Percentiles rank a stretch among this genome's conserved stretches.
Evolutionary conservation across 2,329 filamentous ascomycete species (phyloP).

Genomic region (Monilinia aucupariae): DNA sequence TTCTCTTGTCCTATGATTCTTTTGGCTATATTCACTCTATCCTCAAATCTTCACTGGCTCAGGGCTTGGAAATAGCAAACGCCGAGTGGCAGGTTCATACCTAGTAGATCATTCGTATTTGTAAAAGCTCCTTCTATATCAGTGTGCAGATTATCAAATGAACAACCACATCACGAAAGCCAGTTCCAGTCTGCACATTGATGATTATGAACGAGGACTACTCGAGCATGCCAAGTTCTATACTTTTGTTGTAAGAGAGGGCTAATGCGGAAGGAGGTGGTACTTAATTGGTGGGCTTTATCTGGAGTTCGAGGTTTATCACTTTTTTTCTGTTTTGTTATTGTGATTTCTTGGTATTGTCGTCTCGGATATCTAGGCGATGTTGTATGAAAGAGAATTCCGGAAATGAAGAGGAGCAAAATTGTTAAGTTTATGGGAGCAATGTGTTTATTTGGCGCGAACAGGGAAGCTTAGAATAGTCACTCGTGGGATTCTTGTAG

Average conservation of each 20-base stretch:
- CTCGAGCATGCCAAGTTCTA: no score
- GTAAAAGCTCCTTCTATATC: neutral
- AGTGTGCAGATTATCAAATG: neutral
- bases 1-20: neutral
- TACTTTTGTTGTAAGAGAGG: neutral
- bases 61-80: neutral
- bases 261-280: neutral
- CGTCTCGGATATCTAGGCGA: neutral
- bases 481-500: neutral
- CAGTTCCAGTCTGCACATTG: neutral
- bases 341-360: neutral
- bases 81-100: neutral
- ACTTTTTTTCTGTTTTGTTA: neutral
- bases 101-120: neutral
- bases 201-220: no score
- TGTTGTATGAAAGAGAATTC: neutral
- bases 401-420: neutral
- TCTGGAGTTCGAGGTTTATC: neutral
- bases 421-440: neutral
- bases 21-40: neutral
- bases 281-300: neutral
- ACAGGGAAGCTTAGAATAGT: neutral
- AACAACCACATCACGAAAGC: neutral
- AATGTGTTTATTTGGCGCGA: neutral
- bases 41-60: no score